Percentiles rank a stretch among this genome's conserved stretches.
Conservation (phyloP, 2,329 filamentous ascomycete genomes). For the Hymenotorrendiella dingleyae region DNA sequence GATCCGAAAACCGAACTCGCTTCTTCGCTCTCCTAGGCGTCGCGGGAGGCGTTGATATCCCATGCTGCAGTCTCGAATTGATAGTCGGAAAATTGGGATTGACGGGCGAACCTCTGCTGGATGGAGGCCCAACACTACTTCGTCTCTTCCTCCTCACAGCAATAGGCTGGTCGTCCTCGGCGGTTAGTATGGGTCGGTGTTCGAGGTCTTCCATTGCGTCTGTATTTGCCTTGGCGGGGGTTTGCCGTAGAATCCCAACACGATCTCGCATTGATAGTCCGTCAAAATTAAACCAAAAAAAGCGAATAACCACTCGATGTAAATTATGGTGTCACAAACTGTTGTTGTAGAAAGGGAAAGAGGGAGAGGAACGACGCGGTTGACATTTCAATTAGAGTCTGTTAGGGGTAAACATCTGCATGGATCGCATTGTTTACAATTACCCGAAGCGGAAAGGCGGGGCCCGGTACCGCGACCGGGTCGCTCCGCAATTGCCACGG, state of each 20-base stretch:
- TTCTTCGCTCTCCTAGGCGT: conserved; percentile 35
- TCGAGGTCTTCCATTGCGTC: conserved; percentile 21
- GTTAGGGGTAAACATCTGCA: conserved; percentile 2
- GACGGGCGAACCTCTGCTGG: conserved; percentile 12
- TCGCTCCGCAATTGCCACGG: background rate
- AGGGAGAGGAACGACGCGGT: background rate
- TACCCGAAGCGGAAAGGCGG: conserved; percentile 37
- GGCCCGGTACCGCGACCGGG: conserved; percentile 11
- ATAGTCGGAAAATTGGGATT: conserved; percentile 5
- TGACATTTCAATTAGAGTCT: background rate
- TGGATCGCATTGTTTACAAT: conserved; percentile 38
- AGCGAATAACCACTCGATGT: background rate
- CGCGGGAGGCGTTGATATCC: conserved; percentile 25
- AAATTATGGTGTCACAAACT: background rate
- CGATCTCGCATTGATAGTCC: background rate
- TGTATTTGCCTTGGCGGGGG: conserved; percentile 1
- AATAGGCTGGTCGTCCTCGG: conserved; percentile 42
- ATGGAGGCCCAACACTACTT: conserved; percentile 28
- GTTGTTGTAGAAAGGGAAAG: background rate
- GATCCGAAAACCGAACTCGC: conserved; percentile 55
- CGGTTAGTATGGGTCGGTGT: conserved; percentile 26
- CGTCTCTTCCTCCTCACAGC: conserved; percentile 51
- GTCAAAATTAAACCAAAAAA: background rate
- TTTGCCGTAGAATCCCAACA: background rate
- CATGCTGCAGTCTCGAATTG: conserved; percentile 9